These are phyloP conservation scores for Fusarium scirpi DNA, from an alignment of 2,329 filamentous ascomycete species.

Conservation along the genomic window DNA sequence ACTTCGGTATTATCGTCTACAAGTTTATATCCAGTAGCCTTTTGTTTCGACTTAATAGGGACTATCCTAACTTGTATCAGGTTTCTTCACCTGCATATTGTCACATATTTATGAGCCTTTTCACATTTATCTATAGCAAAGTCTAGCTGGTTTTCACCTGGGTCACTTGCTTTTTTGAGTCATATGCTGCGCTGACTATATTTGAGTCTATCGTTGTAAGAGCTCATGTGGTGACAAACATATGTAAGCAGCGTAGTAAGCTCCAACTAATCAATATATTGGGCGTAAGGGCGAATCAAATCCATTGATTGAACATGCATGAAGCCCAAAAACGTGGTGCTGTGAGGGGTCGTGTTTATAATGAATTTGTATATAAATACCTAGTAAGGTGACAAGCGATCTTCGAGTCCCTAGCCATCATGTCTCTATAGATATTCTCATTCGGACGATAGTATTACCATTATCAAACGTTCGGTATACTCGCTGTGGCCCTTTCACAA, in stretches of 20 bases:
- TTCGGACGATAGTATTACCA: too few species aligned
- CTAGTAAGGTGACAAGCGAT: too few species aligned
- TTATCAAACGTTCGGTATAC: neutral
- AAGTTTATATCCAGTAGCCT: neutral
- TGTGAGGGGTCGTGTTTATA: too few species aligned
- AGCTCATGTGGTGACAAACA: neutral
- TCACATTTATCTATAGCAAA: neutral
- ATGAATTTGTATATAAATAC: neutral
- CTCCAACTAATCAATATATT: neutral
- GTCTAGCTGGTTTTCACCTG: neutral
- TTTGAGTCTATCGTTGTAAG: neutral
- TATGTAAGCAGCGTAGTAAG: slow-evolving; percentile 6
- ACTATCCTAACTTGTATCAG: neutral
- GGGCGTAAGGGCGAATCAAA: fast-evolving
- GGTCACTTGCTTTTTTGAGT: fast-evolving
- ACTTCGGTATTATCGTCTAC: neutral
- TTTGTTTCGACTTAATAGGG: neutral
- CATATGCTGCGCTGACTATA: neutral
- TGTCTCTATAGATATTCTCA: neutral
- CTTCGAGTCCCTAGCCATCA: neutral
- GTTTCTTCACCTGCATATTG: neutral
- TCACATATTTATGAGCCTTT: too few species aligned
- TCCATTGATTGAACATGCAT: neutral
- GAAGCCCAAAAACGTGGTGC: neutral
- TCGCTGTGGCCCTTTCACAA: neutral